These are phyloP conservation scores for Crithidia brevicula DNA, from an alignment of 208 protist species.

Conservation along the genomic window DNA sequence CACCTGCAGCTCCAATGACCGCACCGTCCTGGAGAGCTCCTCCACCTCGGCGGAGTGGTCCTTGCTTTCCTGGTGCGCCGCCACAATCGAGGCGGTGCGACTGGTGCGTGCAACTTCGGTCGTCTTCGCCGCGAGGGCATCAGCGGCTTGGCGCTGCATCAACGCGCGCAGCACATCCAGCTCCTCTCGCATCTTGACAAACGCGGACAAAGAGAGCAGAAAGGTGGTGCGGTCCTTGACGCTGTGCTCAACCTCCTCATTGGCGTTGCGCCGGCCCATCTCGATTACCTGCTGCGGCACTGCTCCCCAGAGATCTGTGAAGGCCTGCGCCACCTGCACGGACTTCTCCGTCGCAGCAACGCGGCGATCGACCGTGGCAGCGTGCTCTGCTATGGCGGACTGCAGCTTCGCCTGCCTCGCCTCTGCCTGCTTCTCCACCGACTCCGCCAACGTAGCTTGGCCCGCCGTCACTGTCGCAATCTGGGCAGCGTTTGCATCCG, in stretches of 20 bases:
- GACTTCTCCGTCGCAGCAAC: constrained; percentile 21
- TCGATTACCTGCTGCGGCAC: constrained; percentile 36
- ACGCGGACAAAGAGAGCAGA: constrained; percentile 67
- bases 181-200: constrained; percentile 66
- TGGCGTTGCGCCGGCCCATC: constrained; percentile 43
- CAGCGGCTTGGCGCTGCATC: constrained; percentile 61
- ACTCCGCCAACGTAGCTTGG: constrained; percentile 7
- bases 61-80: neutral
- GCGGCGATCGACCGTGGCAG: constrained; percentile 10
- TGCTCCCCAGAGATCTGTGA: constrained; percentile 67
- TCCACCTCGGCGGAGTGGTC: constrained; percentile 21
- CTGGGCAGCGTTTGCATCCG: constrained; percentile 17
- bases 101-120: constrained; percentile 29
- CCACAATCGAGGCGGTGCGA: constrained; percentile 17
- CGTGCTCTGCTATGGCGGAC: constrained; percentile 11
- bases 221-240: constrained; percentile 64
- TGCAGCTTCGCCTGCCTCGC: constrained; percentile 24
- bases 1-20: constrained; percentile 41
- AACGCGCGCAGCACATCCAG: constrained; percentile 67
- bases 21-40: constrained; percentile 23
- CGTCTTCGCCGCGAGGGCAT: constrained; percentile 53
- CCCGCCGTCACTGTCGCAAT: constrained; percentile 4
- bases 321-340: constrained; percentile 32
- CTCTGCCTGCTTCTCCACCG: constrained; percentile 23
- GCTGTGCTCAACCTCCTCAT: constrained; percentile 37